These are phyloP conservation scores for Cystofilobasidium bisporidii DNA, from an alignment of 768 basidiomycete genomes.

Conservation along the genomic window DNA sequence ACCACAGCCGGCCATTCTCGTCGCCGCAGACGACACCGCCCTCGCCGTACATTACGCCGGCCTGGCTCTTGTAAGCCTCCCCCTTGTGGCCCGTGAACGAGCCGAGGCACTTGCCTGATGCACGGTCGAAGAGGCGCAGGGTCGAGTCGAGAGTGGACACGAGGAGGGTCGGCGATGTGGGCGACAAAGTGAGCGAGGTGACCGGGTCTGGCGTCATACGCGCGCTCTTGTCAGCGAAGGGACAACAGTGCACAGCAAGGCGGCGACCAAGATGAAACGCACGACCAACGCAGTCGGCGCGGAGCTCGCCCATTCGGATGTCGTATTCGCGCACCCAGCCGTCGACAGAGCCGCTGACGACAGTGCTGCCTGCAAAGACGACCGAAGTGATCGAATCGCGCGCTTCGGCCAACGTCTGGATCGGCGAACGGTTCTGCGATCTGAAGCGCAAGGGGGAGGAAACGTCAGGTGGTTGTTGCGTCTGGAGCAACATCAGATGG, in stretches of 20 bases:
- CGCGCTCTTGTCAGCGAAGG: too few relatives aligned
- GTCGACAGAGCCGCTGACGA: conserved; percentile 79
- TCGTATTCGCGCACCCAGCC: conserved; percentile 90
- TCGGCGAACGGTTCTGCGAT: conserved; percentile 28
- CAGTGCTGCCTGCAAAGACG: conserved; percentile 43
- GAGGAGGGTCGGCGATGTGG: conserved; percentile 51
- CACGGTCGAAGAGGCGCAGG: conserved; percentile 72
- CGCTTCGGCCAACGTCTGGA: conserved; percentile 61
- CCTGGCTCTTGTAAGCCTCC: conserved; percentile 63
- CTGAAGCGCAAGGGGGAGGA: conserved; percentile 21
- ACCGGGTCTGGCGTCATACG: conserved; percentile 65
- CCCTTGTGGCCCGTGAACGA: conserved; percentile 71
- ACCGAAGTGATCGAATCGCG: conserved; percentile 76
- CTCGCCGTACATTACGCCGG: conserved; percentile 75
- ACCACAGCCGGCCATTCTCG: conserved; percentile 79
- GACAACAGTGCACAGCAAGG: too few relatives aligned
- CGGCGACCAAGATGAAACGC: conserved; percentile 37
- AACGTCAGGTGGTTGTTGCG: neutral
- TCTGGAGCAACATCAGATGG: neutral
- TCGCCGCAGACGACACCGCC: conserved; percentile 76
- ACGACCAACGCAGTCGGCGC: conserved; percentile 85
- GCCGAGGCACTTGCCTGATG: conserved; percentile 63
- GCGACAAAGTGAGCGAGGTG: conserved; percentile 66
- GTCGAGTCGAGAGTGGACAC: conserved; percentile 75
- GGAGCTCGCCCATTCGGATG: conserved; percentile 80